These are phyloP conservation scores for Hemisphaericaspora nanyangensis DNA, from an alignment of 805 yeast species.

Conservation along the genomic window DNA sequence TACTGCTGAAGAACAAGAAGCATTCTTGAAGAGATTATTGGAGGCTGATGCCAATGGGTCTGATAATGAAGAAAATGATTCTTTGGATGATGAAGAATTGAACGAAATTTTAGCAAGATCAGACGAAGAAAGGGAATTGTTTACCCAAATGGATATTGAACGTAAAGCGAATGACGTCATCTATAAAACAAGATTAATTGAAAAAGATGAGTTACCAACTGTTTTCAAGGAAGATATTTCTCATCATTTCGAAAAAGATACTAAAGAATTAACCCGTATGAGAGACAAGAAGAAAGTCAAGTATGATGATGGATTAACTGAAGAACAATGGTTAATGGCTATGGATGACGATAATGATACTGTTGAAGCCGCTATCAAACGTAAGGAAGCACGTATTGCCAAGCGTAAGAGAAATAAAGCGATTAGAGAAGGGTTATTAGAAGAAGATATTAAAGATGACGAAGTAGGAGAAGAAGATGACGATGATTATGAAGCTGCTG, in stretches of 20 bases:
- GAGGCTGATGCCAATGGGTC: conserved; percentile 64
- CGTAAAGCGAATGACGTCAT: conserved; percentile 35
- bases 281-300: conserved; percentile 79
- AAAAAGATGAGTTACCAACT: conserved; percentile 70
- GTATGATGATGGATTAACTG: conserved; percentile 84
- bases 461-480: conserved; percentile 23
- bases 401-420: conserved; percentile 32
- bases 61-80: conserved; percentile 51
- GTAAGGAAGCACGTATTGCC: conserved; percentile 44
- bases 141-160: conserved; percentile 58
- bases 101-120: conserved; percentile 68
- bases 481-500: conserved; percentile 10
- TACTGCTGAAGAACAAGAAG: conserved; percentile 85
- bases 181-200: conserved; percentile 53
- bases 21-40: conserved; percentile 62
- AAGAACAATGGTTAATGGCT: conserved; percentile 88
- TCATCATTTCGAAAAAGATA: conserved; percentile 47
- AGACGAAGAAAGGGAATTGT: conserved; percentile 56
- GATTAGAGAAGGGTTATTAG: conserved; percentile 17
- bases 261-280: conserved; percentile 51
- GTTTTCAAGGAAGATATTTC: conserved; percentile 68
- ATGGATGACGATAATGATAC: conserved; percentile 70
- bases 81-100: conserved; percentile 65
- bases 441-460: conserved; percentile 21
- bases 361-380: conserved; percentile 54